Evolutionary conservation across 2,329 filamentous ascomycete genomes (phyloP).

Genomic region (Claviceps sp.): DNA sequence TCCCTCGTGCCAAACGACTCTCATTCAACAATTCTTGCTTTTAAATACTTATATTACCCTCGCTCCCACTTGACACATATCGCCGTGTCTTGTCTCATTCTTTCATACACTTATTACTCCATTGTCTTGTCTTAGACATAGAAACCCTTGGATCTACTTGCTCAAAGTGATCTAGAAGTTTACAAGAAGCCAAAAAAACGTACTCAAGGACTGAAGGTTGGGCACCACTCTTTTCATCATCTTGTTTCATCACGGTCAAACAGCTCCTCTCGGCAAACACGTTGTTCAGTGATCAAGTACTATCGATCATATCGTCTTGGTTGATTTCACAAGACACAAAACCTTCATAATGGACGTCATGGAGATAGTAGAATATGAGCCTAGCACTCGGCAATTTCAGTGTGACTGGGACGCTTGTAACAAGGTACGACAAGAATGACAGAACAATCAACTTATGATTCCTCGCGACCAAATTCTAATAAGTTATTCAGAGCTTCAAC

Average conservation of each 20-base stretch:
- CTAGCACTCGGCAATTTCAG: conserved; percentile 47
- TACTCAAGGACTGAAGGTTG: no score
- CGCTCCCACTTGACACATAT: neutral
- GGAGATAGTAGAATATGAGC: conserved; percentile 52
- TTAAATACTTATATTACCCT: neutral
- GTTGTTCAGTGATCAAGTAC: neutral
- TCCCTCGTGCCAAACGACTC: conserved; percentile 1
- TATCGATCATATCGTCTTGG: neutral
- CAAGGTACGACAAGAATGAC: conserved; percentile 33
- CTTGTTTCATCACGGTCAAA: neutral
- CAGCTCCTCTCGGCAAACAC: neutral
- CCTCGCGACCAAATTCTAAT: neutral
- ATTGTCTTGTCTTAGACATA: neutral
- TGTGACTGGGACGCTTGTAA: conserved; percentile 50
- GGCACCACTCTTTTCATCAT: neutral
- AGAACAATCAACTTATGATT: neutral
- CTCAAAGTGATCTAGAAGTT: neutral
- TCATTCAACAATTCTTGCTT: neutral
- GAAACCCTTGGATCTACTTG: neutral
- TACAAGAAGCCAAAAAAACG: no score
- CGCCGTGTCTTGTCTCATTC: neutral
- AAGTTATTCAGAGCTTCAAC: conserved; percentile 47
- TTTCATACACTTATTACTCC: neutral
- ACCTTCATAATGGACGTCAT: conserved; percentile 42
- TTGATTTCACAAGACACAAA: neutral